phyloP scores from a whole-genome alignment of 176 grass and related monocot species.

The Cymbopogon citratus region DNA sequence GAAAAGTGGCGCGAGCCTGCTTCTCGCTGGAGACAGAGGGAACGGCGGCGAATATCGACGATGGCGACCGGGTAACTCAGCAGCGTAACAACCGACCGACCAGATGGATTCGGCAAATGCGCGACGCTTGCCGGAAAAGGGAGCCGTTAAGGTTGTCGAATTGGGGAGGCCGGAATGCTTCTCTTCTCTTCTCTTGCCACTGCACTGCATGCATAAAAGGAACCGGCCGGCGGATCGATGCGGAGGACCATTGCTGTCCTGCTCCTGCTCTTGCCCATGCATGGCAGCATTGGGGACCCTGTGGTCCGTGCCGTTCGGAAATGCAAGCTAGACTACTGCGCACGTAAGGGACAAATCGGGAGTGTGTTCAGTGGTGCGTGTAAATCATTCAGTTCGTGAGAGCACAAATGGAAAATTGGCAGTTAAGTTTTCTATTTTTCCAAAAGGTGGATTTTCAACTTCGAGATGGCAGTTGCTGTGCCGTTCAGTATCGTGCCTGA shows the following conservation, averaged over 20 bases:
- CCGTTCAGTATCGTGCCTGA: not conserved
- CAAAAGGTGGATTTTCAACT: not conserved
- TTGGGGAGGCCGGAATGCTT: not conserved
- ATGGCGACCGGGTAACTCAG: not conserved
- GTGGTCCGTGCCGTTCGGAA: not conserved
- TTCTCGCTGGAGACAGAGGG: not conserved
- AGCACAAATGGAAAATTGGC: not conserved
- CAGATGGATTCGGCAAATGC: not conserved
- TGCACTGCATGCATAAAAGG: not conserved
- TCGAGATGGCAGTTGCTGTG: not conserved
- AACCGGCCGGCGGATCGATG: not conserved
- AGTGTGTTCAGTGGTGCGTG: not conserved
- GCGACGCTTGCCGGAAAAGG: not conserved
- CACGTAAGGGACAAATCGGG: not conserved
- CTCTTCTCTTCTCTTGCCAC: not conserved
- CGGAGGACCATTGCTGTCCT: not conserved
- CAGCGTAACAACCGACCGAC: not conserved
- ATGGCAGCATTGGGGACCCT: not conserved
- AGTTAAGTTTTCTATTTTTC: not conserved
- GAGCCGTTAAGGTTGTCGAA: slow-evolving; percentile 4
- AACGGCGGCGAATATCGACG: slow-evolving; percentile 3
- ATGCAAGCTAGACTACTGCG: no score
- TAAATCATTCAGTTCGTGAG: not conserved
- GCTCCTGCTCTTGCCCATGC: not conserved
- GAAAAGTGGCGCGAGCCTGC: not conserved